Conservation (phyloP, 139 green algal species). For the Chlamydomonas sphaeroides region DNA sequence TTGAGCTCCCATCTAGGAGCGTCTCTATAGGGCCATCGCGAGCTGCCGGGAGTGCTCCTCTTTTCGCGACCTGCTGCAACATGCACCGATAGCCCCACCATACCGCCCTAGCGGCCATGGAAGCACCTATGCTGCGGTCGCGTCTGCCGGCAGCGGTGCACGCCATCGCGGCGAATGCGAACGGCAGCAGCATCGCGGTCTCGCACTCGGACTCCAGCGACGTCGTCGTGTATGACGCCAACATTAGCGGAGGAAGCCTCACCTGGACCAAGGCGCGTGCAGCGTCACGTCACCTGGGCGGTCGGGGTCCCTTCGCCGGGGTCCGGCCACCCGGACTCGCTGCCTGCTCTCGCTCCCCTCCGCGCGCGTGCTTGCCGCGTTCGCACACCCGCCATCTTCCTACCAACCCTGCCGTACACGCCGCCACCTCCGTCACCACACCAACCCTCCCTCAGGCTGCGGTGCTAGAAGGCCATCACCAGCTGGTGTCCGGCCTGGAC, state of each 20-base stretch:
- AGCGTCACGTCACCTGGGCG: neutral
- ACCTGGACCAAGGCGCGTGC: neutral
- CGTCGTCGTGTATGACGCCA: constrained; percentile 2
- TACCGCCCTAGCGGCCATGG: too few species aligned
- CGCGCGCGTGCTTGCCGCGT: too few species aligned
- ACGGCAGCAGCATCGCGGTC: neutral
- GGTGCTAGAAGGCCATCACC: constrained; percentile 1
- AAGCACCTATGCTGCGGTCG: too few species aligned
- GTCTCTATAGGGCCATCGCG: too few species aligned
- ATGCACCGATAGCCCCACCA: too few species aligned
- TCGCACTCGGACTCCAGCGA: constrained; percentile 17
- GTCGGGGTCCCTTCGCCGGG: too few species aligned
- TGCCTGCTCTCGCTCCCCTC: too few species aligned
- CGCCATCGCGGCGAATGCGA: constrained; percentile 13
- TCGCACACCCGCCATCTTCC: neutral
- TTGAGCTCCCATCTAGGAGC: too few species aligned
- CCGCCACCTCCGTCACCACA: neutral
- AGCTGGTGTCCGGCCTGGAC: constrained; percentile 23
- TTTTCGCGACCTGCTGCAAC: too few species aligned
- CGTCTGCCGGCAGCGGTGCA: too few species aligned
- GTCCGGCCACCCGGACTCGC: too few species aligned
- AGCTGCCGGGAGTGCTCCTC: too few species aligned
- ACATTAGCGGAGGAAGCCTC: neutral
- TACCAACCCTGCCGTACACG: neutral
- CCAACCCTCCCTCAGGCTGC: neutral